Conservation (phyloP, 306 rosid genomes). For the Bauhinia variegata region DNA sequence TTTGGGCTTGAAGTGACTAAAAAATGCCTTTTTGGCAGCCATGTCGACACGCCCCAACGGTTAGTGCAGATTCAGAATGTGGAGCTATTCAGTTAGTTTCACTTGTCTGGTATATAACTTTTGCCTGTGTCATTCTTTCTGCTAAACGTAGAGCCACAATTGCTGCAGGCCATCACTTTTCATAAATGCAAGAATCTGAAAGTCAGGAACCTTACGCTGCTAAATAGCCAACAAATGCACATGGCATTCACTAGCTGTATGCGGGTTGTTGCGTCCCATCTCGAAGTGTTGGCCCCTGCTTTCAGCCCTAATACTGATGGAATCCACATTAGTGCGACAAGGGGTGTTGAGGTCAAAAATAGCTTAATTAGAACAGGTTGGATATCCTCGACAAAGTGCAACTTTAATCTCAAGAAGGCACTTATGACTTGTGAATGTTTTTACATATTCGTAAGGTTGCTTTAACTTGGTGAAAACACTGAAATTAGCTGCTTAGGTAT, state of each 20-base stretch:
- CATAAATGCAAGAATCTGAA: constrained; percentile 75
- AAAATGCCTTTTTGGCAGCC: constrained; percentile 65
- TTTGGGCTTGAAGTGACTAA: constrained; percentile 35
- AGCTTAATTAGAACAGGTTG: constrained; percentile 72
- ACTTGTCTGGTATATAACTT: constrained; percentile 3
- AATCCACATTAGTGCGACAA: constrained; percentile 80
- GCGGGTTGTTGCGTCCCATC: constrained; percentile 64
- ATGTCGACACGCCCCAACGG: constrained; percentile 83
- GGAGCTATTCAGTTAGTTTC: constrained; percentile 26
- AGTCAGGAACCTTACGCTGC: constrained; percentile 54
- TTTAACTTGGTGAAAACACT: no score
- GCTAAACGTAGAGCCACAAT: constrained; percentile 39
- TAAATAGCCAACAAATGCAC: constrained; percentile 91
- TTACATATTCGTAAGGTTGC: no score
- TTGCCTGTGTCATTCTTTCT: neutral
- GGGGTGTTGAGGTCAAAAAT: constrained; percentile 54
- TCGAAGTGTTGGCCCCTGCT: constrained; percentile 70
- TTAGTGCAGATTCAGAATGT: constrained; percentile 50
- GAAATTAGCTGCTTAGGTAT: no score
- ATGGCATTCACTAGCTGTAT: constrained; percentile 67
- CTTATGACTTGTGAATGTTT: no score
- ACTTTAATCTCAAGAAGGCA: neutral
- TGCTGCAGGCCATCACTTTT: constrained; percentile 78
- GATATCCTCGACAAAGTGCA: constrained; percentile 19
- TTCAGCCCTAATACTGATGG: constrained; percentile 93